Percentiles rank a stretch among this genome's conserved stretches.
Evolutionary conservation across 2,329 filamentous ascomycete species (phyloP).

Genomic region (Cladophialophora immunda): DNA sequence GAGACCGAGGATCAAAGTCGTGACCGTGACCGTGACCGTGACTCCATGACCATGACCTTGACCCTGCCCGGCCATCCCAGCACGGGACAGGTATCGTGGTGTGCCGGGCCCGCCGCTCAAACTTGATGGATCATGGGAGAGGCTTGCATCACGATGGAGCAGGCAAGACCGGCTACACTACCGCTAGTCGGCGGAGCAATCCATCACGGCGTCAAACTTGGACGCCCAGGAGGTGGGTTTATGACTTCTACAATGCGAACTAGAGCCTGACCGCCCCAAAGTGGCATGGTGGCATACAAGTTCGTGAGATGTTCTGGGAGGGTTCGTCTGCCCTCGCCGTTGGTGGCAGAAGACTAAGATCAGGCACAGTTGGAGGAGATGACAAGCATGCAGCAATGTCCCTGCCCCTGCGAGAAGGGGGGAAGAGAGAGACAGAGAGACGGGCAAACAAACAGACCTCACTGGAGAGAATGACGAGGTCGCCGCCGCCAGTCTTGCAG

Average conservation of each 20-base stretch:
- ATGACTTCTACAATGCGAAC: slow-evolving; percentile 12
- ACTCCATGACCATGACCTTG: not conserved
- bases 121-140: slow-evolving; percentile 16
- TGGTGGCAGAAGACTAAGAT: slow-evolving; percentile 20
- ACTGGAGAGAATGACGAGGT: not conserved
- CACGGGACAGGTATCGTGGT: slow-evolving; percentile 1
- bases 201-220: slow-evolving; percentile 31
- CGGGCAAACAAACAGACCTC: not conserved
- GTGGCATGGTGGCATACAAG: slow-evolving; percentile 25
- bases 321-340: slow-evolving; percentile 26
- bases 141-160: slow-evolving; percentile 20
- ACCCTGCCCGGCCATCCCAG: slow-evolving; percentile 13
- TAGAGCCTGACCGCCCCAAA: slow-evolving; percentile 16
- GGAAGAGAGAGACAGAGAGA: no score
- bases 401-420: not conserved
- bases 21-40: not conserved
- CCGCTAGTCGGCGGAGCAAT: slow-evolving; percentile 20
- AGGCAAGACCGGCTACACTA: slow-evolving; percentile 6
- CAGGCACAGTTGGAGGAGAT: not conserved
- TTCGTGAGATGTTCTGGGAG: slow-evolving; percentile 27
- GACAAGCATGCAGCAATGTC: not conserved
- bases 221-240: not conserved
- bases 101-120: slow-evolving; percentile 6
- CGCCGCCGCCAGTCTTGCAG: not conserved
- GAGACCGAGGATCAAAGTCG: not conserved